Evolutionary conservation across 2,329 filamentous ascomycete species (phyloP), one percentile per base, ranked within the genome.

Genomic region (Lachnellula cervina): DNA sequence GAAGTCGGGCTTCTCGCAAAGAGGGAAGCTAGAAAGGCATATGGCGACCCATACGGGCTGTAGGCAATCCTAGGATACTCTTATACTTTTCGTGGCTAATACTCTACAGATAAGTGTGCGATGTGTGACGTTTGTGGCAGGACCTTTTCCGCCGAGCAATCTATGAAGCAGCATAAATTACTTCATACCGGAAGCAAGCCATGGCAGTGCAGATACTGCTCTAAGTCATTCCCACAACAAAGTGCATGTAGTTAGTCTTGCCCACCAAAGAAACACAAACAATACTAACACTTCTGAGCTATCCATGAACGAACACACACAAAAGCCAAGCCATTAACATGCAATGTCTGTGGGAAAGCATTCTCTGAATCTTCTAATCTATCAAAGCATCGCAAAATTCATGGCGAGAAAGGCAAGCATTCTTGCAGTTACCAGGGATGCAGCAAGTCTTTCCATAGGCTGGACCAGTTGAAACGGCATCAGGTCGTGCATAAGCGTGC

Each of bases 291-390:
- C 38, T 6, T 5, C 40, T 8, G 60, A 84, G 82, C 83, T n/a
- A 86, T 86, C 76, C 86, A 89, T 62, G 78, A 80, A 63, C 77
- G 84, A 40, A 83, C 80, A 14, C 86, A 88, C 64, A 86, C 84
- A 0, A 82, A 83, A 43, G 78, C 81, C 47, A 87, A 87, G 64
- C 83, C 83, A 0, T 70, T 87, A 0, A 70, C 73, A 45, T 87
- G 83, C 59, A 76, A 80, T 1, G 72, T 79, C 28, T 87, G 84
- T 61, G 76, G 74, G 46, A 83, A 82, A 64, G 71, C 71, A 9
- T 87, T 87, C 65, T 78, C 80, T 57, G 83, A 87, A 66, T 86
- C 83, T 0, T 86, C 83, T 4, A 87, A 87, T 62, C 71, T 87
- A 17, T 82, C 83, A 50, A 87, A 87, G 62, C 84, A 87, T 65